A percentile compares a stretch with the other conserved stretches of the same genome.
Evolutionary conservation across 805 yeast genomes (phyloP).

Genomic region (Nakazawaea siamensis): DNA sequence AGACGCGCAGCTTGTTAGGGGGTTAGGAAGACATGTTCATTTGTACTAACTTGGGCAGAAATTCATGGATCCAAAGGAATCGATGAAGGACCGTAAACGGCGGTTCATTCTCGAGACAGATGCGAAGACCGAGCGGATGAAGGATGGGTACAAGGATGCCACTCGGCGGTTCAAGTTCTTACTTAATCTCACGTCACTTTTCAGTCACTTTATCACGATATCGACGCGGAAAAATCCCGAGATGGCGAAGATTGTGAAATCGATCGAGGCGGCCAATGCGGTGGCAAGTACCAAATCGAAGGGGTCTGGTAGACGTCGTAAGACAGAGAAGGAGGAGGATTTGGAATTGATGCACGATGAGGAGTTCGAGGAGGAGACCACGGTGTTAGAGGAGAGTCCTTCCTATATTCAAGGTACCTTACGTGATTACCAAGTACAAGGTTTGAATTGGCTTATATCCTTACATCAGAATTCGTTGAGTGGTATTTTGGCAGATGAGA

Average conservation of each 20-base stretch:
- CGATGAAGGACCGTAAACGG: conserved; percentile 31
- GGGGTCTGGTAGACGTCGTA: conserved; percentile 38
- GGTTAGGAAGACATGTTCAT: too few species aligned
- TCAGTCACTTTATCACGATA: conserved; percentile 79
- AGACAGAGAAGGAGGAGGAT: conserved; percentile 93
- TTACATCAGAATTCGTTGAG: conserved; percentile 81
- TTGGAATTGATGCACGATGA: conserved; percentile 86
- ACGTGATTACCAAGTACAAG: conserved; percentile 91
- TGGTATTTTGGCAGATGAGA: conserved; percentile 95
- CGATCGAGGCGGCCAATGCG: conserved; percentile 35
- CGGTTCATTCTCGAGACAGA: conserved; percentile 45
- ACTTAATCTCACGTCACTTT: conserved; percentile 74
- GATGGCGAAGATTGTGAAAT: conserved; percentile 52
- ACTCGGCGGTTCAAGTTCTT: conserved; percentile 75
- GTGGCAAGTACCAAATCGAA: conserved; percentile 15
- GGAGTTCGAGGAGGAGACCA: conserved; percentile 61
- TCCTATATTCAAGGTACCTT: conserved; percentile 66
- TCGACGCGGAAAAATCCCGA: conserved; percentile 72
- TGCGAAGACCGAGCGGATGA: conserved; percentile 47
- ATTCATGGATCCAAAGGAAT: conserved; percentile 16
- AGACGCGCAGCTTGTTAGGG: too few species aligned
- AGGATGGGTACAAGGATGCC: conserved; percentile 51
- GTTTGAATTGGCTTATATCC: conserved; percentile 89
- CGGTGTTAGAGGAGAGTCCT: conserved; percentile 84
- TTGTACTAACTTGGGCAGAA: too few species aligned